Conservation (phyloP, 2,329 filamentous ascomycete genomes). For the Apiospora rasikravindrae region DNA sequence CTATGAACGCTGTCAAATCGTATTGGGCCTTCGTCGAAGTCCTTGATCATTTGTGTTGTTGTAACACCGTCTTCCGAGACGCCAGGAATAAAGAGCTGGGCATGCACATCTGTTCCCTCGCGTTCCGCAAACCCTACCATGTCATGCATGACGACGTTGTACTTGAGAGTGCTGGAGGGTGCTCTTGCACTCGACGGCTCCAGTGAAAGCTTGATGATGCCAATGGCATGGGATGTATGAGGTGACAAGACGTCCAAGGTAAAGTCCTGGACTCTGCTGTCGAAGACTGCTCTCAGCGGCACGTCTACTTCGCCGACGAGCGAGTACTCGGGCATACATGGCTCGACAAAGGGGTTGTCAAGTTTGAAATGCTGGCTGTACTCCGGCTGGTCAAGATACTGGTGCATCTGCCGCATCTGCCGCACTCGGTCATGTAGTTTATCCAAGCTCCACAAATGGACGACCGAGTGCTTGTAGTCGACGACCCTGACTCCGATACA, state of each 20-base stretch:
- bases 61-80: slow-evolving; percentile 90
- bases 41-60: slow-evolving; percentile 91
- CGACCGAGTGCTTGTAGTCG: slow-evolving; percentile 84
- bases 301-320: slow-evolving; percentile 93
- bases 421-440: slow-evolving; percentile 88
- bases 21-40: slow-evolving; percentile 91
- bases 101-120: slow-evolving; percentile 94
- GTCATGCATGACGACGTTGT: slow-evolving; percentile 98
- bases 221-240: slow-evolving; percentile 88
- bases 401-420: slow-evolving; percentile 95
- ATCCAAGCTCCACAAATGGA: slow-evolving; percentile 92
- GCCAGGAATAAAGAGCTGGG: slow-evolving; percentile 93
- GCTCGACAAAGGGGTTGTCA: slow-evolving; percentile 91
- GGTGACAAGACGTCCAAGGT: slow-evolving; percentile 88
- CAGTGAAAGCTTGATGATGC: slow-evolving; percentile 86
- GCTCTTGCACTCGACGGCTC: slow-evolving; percentile 94
- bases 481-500: slow-evolving; percentile 90
- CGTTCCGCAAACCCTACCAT: slow-evolving; percentile 93
- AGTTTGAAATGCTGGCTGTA: slow-evolving; percentile 92
- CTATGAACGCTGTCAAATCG: slow-evolving; percentile 98
- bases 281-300: slow-evolving; percentile 89
- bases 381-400: slow-evolving; percentile 94
- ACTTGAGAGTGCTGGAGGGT: slow-evolving; percentile 90
- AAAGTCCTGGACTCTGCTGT: slow-evolving; percentile 93
- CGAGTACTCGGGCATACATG: slow-evolving; percentile 90